Evolutionary conservation across 2,329 filamentous ascomycete species (phyloP), one percentile per base, ranked within the genome.

Genomic region (Neofusicoccum umdonicola): DNA sequence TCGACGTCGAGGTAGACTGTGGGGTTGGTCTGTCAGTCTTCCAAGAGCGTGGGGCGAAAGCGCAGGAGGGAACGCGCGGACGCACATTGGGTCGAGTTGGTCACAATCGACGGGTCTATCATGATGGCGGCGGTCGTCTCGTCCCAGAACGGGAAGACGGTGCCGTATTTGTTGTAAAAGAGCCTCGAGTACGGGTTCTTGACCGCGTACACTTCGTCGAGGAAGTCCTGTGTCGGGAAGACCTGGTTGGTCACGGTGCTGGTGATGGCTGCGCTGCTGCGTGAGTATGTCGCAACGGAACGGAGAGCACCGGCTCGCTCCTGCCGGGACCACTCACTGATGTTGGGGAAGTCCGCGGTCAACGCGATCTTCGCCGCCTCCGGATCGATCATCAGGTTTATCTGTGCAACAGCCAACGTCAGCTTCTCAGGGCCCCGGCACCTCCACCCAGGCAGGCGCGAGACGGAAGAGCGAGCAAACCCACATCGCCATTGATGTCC

Each of bases 381-480:
- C 1, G 82, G 81, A 61, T 84, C 82, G 45, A 83, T 78, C 75
- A 82, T 83, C 2, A 83, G 70, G 70, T 84, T 85, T 69, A 83
- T 81, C 67, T 81, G 60, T 31, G 42, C 19, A 15, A 15, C 11
- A 4, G 15, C 52, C 1, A 7, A 6, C 11, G 15, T 45, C 37
- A 54, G 50, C 50, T 17, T 6, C 8, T 15, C 19, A 17, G 27
- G 8, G 3, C 27, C 4, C 7, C 2, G 8, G 1, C 22, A 22
- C 22, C 22, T 22, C 22, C 22, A 22, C 3, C 22, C 22, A 22
- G 3, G 22, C 22, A 22, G 22, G 22, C 22, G 22, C 22, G 22
- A 22, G 22, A 11, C 12, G 7, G 6, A 13, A 13, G 3, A 13
- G 3, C 17, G 31, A 37, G 31, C 9, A 39, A 9, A n/a, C 61